Base-by-base conservation (phyloP, 2,329 filamentous ascomycete species). In the Fonsecaea pugnacius region DNA sequence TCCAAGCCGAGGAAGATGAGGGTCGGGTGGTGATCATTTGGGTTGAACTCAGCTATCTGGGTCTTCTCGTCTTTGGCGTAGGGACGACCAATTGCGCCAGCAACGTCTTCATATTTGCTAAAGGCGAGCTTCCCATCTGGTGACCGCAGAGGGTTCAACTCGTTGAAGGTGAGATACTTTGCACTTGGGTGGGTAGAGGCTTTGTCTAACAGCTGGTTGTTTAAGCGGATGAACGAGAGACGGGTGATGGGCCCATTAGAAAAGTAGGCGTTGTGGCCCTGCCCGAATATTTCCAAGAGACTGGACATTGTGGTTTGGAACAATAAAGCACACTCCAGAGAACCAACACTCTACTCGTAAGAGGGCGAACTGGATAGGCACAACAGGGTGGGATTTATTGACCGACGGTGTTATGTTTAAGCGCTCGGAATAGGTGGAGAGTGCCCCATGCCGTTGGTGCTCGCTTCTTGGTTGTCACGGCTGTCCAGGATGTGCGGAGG, bases 1-100 rank as follows among this genome's bases (percentile, higher is more conserved):
- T 96, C 87, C 60, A 96, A 78, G 0, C 94, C 94, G 27, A 98
- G 80, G 74, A 97, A 97, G 60, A 98, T 82, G 56, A 97, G 82
- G 65, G 91, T 84, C 3, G 92, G 89, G 30, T 82, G 77, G 14
- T 86, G 86, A 56, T 85, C 78, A 4, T 82, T 79, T 32, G 91
- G 96, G 77, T 96, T 89, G 76, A 88, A 97, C 33, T 83, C 80
- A 72, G 86, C 85, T 66, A 96, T 84, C 70, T 88, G 75, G 46
- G 94, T 87, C 70, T 88, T 87, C 75, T 98, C 93, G 1, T 83
- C 82, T 69, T 84, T 82, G 24, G 81, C 82, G 75, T 92, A 96
- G 0, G 89, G 87, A 60, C 91, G 85, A 1, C 91, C 90, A 30
- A 95, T 87, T 43, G 96, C 78, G 7, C 85, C 76, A 70, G 84